Base-by-base conservation (phyloP, 2,329 filamentous ascomycete genomes). In the Venturia carpophila region DNA sequence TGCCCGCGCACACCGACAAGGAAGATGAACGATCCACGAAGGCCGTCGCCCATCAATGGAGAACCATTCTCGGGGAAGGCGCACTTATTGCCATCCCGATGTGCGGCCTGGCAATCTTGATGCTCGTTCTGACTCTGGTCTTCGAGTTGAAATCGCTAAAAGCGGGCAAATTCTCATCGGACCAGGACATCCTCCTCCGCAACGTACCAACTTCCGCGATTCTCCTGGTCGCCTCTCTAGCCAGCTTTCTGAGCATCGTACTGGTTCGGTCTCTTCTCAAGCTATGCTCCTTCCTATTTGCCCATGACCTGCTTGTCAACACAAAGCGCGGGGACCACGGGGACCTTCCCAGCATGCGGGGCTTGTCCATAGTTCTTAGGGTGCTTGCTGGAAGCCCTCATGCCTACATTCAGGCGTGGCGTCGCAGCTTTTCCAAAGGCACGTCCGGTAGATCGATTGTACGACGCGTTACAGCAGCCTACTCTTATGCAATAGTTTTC, bases 191-290 rank as follows among this genome's bases (percentile, higher is more conserved):
- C 39, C 19, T 61, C 60, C n/a, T 61, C 39, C 60, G 21, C n/a
- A 45, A 45, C 17, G n/a, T 61, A 11, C 27, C 39, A 42, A 21
- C 37, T 19, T 17, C 37, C 7, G 24, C 39, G 4, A 43, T 61
- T 21, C 4, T 61, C 37, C 17, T 2, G 3, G 17, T 61, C 21
- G 15, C 60, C 15, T 42, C 11, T 4, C 42, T 61, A 19, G 42
- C 42, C 60, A 61, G 39, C 21, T 34, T 61, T 43, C 24, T 17
- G n/a, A 61, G 39, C 37, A 61, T 61, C 15, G 15, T 61, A 17
- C 15, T 42, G 17, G 5, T 24, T 15, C 39, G 34, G 7, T 61
- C 21, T 17, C 42, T 43, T 42, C 42, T 61, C 60, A 61, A 27
- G 42, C 39, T 61, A 27, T 42, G 7, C 15, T 61, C 60, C 60